Base-by-base conservation (phyloP, 2,329 filamentous ascomycete species). In the Talaromyces funiculosus region DNA sequence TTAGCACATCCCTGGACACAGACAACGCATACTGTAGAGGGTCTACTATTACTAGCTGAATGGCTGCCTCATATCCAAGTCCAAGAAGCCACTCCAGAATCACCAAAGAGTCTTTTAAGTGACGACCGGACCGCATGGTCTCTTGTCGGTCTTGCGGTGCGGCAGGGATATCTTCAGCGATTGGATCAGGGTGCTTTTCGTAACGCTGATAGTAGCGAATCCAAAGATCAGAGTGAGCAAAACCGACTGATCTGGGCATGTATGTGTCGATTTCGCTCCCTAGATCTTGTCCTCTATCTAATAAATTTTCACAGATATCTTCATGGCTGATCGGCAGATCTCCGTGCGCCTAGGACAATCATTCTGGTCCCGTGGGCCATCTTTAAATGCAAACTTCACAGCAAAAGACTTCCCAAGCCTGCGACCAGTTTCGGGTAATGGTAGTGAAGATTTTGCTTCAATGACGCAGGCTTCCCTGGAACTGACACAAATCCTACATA, bases 111-210 rank as follows among this genome's bases (percentile, higher is more conserved):
- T 31, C 18, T 58, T 45, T 33, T 47, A 3, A 47, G 16, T 10
- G 67, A 68, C 35, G 66, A 68, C 53, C 64, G 61, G 16, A 64
- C 62, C 33, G 67, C 67, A 9, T 69, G 67, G 67, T 65, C 62
- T 3, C 54, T 69, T 14, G 64, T 69, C 22, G 67, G 67, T 1
- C 65, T 63, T 14, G 67, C 66, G 8, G 63, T 69, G 18, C 53
- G 67, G 16, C 65, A 67, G 38, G 60, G 62, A 3, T 68, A 68
- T 57, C 60, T 68, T n/a, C 59, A 62, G 16, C 66, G 63, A 12
- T 42, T 68, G 18, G 65, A 68, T 12, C 57, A 60, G 24, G 51
- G 49, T 7, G 63, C 67, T 9, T 68, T 68, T 26, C 61, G 55
- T 5, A 57, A 60, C 33, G 57, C 3, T 18, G 43, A 29, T 10